These are phyloP conservation scores for Carpinus viminea DNA, from an alignment of 306 rosid genomes.

Conservation along the genomic window DNA sequence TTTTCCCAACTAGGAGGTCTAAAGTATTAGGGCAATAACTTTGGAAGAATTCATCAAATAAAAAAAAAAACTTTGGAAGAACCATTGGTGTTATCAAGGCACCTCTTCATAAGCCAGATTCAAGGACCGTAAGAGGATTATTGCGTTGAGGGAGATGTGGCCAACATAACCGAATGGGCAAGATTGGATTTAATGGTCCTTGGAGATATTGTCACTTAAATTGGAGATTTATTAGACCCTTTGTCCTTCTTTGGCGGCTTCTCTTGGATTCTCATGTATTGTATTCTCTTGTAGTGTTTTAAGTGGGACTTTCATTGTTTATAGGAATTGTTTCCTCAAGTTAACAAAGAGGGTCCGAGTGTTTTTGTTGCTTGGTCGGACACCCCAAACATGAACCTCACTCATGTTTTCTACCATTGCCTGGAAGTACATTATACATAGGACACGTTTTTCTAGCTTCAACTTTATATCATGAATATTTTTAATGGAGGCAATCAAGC, in stretches of 20 bases:
- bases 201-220: not conserved
- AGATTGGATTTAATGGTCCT: not conserved
- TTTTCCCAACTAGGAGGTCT: too few relatives aligned
- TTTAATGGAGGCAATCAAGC: not conserved
- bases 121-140: too few relatives aligned
- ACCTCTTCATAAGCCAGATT: too few relatives aligned
- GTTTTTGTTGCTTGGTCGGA: not conserved
- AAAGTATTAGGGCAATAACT: too few relatives aligned
- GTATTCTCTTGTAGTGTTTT: not conserved
- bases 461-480: not conserved
- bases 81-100: too few relatives aligned
- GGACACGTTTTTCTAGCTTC: too few relatives aligned
- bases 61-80: too few relatives aligned
- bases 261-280: not conserved
- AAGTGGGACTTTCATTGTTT: not conserved
- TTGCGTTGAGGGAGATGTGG: not conserved
- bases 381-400: not conserved
- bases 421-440: too few relatives aligned
- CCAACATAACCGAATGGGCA: too few relatives aligned
- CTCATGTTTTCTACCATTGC: not conserved
- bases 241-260: not conserved
- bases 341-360: not conserved
- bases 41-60: too few relatives aligned
- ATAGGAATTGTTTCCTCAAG: not conserved
- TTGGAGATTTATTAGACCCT: not conserved